These are phyloP conservation scores for Oryza officinalis DNA, from an alignment of 176 grass and related monocot genomes.

Conservation along the genomic window DNA sequence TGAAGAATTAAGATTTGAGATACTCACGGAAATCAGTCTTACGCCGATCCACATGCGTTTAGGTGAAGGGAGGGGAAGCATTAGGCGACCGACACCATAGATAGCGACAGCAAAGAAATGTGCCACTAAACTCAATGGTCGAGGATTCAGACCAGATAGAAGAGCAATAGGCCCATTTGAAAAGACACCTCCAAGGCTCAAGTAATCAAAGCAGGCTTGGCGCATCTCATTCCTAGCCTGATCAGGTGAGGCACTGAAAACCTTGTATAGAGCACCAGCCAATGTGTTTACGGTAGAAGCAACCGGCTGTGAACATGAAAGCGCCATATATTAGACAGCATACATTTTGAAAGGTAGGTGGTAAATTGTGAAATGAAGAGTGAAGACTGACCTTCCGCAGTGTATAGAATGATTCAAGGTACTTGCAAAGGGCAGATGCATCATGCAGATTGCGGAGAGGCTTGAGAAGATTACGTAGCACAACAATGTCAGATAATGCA, in stretches of 20 bases:
- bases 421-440: slow-evolving; percentile 75
- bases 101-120: slow-evolving; percentile 99
- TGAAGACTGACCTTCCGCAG: slow-evolving; percentile 70
- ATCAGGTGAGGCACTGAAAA: slow-evolving; percentile 89
- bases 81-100: slow-evolving; percentile 87
- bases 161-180: slow-evolving; percentile 82
- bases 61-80: slow-evolving; percentile 82
- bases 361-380: not conserved
- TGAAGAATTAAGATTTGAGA: not conserved
- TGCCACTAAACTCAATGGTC: slow-evolving; percentile 86
- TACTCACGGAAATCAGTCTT: slow-evolving; percentile 82
- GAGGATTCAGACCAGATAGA: slow-evolving; percentile 93
- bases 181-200: slow-evolving; percentile 87
- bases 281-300: slow-evolving; percentile 98
- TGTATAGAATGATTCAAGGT: slow-evolving; percentile 97
- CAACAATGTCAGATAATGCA: slow-evolving; percentile 92
- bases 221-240: slow-evolving; percentile 91
- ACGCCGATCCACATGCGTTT: slow-evolving; percentile 84
- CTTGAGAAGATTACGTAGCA: slow-evolving; percentile 89
- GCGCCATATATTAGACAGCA: not conserved
- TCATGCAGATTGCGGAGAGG: slow-evolving; percentile 88
- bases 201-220: slow-evolving; percentile 97
- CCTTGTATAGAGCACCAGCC: slow-evolving; percentile 95
- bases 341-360: slow-evolving; percentile 1
- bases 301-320: slow-evolving; percentile 64